These are phyloP conservation scores for Trichoderma virens DNA, from an alignment of 495 filamentous ascomycete genomes.

Conservation along the genomic window DNA sequence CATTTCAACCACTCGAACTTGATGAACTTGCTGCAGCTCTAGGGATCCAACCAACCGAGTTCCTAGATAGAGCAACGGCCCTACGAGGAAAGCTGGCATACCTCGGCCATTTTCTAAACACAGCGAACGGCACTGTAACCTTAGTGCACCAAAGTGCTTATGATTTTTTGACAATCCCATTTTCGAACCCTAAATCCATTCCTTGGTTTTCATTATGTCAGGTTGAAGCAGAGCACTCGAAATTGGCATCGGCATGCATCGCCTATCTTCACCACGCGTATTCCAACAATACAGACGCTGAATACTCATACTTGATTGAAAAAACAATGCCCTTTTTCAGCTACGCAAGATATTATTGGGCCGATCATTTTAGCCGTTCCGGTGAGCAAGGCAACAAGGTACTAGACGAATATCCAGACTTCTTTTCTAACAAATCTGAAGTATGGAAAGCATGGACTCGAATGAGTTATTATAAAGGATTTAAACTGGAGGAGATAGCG, in stretches of 20 bases:
- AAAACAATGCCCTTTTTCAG: neutral
- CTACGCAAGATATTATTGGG: neutral
- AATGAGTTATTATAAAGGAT: neutral
- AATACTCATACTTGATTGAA: too few species aligned
- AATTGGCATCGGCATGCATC: neutral
- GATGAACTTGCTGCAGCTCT: neutral
- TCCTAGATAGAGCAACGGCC: neutral
- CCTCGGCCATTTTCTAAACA: neutral
- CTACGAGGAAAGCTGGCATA: neutral
- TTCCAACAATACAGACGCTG: neutral
- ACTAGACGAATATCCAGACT: neutral
- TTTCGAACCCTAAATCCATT: neutral
- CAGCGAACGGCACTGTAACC: neutral
- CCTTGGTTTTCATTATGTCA: neutral
- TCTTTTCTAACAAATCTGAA: neutral
- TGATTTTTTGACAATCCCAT: neutral
- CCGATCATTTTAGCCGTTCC: neutral
- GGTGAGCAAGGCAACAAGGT: neutral
- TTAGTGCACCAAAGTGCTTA: neutral
- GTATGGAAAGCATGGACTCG: neutral
- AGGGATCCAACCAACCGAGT: neutral
- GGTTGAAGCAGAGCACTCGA: neutral
- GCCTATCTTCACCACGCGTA: neutral
- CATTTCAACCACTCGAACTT: neutral
- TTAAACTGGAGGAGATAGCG: neutral